Evolutionary conservation across 2,329 filamentous ascomycete genomes (phyloP), one percentile per base, ranked within the genome.

Genomic region (Epichloe festucae): DNA sequence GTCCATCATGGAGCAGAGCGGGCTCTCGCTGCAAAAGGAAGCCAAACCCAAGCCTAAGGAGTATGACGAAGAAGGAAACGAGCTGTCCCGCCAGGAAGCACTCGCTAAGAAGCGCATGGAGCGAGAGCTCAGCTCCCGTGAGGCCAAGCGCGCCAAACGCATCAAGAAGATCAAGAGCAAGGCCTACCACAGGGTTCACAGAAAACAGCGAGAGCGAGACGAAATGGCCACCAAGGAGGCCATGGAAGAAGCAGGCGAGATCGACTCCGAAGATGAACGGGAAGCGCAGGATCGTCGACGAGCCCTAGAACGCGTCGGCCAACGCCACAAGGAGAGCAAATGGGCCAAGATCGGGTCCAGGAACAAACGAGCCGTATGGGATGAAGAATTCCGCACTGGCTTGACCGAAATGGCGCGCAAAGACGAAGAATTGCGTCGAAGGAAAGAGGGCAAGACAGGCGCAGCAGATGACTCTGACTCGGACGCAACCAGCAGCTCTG

Each of bases 161-260:
- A 89, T 98, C 70, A 95, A 96, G 72, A 97, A 97, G 74, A 98
- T 98, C 72, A 98, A 98, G 76, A 94, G 87, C 65, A 98, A 96
- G 67, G 81, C 89, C 0, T 98, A 95, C 65, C 87, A 91, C 51
- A 84, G 90, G 44, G 85, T 97, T 14, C 91, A 97, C 68, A 82
- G 91, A 39, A 95, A 85, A 64, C 87, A 82, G 66, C 61, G 73
- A 59, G 68, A 76, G 57, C 72, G 77, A 51, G 65, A 80, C 54
- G 67, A 82, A 65, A 70, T 73, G 63, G 77, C 75, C 15, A 66
- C 71, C 15, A 69, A 69, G 17, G 75, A 77, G 62, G 75, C 62
- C 52, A 73, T 74, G 67, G 75, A 73, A 17, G 79, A 77, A 48
- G 76, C 76, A 11, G 78, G 78, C 21, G 76, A 78, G 58, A 71